Evolutionary conservation across 1,139 yeast species (phyloP).

Genomic region (Geotrichum siamense): DNA sequence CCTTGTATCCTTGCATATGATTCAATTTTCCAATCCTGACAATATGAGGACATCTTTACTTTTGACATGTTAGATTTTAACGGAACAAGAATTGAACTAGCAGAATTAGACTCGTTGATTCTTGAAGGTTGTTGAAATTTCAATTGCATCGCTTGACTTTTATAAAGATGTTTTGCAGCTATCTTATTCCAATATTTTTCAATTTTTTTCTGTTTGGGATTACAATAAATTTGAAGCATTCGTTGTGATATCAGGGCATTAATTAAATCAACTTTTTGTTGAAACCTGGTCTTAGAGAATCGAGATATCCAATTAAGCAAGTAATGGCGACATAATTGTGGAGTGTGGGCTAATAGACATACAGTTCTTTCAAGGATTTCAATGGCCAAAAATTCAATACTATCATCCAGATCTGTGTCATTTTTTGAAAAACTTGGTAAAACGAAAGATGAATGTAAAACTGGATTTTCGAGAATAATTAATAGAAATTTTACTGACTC

Average conservation of each 20-base stretch:
- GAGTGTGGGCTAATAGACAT: conserved; percentile 55
- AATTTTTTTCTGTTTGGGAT: conserved; percentile 3
- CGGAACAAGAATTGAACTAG: neutral
- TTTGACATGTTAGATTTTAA: conserved; percentile 22
- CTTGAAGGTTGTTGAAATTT: neutral
- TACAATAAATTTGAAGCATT: conserved; percentile 24
- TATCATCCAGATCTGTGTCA: conserved; percentile 1
- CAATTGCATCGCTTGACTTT: neutral
- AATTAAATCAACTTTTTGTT: conserved; percentile 32
- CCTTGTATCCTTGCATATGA: conserved; percentile 57
- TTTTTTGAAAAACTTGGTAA: conserved; percentile 22
- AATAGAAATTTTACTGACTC: conserved; percentile 28
- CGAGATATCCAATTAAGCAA: conserved; percentile 55
- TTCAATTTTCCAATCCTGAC: conserved; percentile 72
- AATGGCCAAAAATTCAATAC: conserved; percentile 39
- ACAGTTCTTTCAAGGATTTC: conserved; percentile 60
- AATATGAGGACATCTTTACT: conserved; percentile 55
- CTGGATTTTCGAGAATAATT: conserved; percentile 33
- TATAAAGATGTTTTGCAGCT: neutral
- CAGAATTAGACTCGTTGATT: neutral
- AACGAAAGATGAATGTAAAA: conserved; percentile 21
- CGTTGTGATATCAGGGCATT: conserved; percentile 37
- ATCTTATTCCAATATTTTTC: neutral
- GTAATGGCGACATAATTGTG: conserved; percentile 40
- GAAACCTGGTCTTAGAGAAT: conserved; percentile 26